A percentile compares a stretch with the other conserved stretches of the same genome.
phyloP scores from a whole-genome alignment of 208 protist genomes.

The Acanthamoeba rhysodes region DNA sequence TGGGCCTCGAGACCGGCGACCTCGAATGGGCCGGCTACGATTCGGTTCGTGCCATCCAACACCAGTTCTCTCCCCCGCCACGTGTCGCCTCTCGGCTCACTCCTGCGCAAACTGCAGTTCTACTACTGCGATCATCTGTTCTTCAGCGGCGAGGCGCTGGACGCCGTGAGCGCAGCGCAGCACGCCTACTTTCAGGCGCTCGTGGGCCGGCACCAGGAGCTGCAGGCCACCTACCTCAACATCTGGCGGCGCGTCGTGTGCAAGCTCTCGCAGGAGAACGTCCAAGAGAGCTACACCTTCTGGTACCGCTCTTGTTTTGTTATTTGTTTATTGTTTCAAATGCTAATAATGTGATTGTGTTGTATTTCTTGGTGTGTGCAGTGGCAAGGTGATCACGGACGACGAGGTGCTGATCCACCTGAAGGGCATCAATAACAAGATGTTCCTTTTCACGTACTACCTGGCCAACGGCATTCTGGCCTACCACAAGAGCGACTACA shows the following conservation, averaged over 20 bases:
- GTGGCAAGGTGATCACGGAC: neutral
- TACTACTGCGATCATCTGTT: conserved; percentile 26
- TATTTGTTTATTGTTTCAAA: too few relatives aligned
- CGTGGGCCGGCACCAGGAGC: neutral
- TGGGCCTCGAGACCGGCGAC: conserved; percentile 24
- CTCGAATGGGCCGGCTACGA: conserved; percentile 39
- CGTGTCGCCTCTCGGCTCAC: too few relatives aligned
- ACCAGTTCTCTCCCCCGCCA: neutral
- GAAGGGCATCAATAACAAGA: conserved; percentile 31
- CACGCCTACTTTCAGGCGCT: neutral
- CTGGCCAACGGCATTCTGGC: conserved; percentile 56
- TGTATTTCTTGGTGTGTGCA: neutral
- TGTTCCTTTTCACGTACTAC: conserved; percentile 58
- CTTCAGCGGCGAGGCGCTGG: conserved; percentile 20
- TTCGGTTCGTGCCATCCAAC: neutral
- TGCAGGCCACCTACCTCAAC: conserved; percentile 51
- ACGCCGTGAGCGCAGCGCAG: neutral
- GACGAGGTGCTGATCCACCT: neutral
- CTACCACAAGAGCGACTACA: neutral
- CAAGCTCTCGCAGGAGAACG: neutral
- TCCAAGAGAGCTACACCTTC: neutral
- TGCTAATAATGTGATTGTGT: too few relatives aligned
- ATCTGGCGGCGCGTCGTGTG: neutral
- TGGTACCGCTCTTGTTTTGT: neutral
- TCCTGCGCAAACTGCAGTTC: neutral